A percentile compares a stretch with the other conserved stretches of the same genome.
Conservation (phyloP, 2,329 filamentous ascomycete genomes). For the Alternaria triticimaculans region DNA sequence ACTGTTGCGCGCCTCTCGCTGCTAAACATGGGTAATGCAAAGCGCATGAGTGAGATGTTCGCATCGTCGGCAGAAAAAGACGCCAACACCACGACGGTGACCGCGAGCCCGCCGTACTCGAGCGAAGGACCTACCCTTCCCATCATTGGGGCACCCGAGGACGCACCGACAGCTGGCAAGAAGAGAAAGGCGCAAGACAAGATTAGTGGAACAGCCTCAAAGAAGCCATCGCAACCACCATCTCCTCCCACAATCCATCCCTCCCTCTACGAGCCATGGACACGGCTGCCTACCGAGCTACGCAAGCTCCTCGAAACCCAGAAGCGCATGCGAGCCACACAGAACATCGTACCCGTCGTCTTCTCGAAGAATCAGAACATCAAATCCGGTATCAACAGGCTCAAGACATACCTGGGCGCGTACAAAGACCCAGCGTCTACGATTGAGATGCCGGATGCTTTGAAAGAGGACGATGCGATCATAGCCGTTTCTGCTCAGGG, state of each 20-base stretch:
- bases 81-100: slow-evolving; percentile 2
- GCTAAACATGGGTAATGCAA: slow-evolving; percentile 17
- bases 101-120: slow-evolving; percentile 18
- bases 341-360: slow-evolving; percentile 21
- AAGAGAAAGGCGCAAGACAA: slow-evolving; percentile 14
- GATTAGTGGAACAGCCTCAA: not conserved
- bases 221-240: slow-evolving; percentile 3
- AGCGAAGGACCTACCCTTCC: slow-evolving; percentile 33
- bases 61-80: slow-evolving; percentile 18
- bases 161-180: not conserved
- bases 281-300: slow-evolving; percentile 13
- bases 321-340: slow-evolving; percentile 1
- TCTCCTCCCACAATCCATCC: slow-evolving; percentile 15
- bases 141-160: slow-evolving; percentile 9
- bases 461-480: slow-evolving; percentile 9
- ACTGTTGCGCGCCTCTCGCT: not conserved
- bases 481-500: slow-evolving; percentile 32
- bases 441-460: slow-evolving; percentile 14
- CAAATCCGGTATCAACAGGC: slow-evolving; percentile 20
- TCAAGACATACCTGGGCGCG: slow-evolving; percentile 18
- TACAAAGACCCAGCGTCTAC: slow-evolving; percentile 9
- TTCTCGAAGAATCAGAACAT: slow-evolving; percentile 32
- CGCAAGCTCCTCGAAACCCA: slow-evolving; percentile 10
- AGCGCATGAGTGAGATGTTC: slow-evolving; percentile 32
- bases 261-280: slow-evolving; percentile 29